Evolutionary conservation across 305 asterid genomes (phyloP), one percentile per base, ranked within the genome.

Genomic region (Fraxinus xanthoxyloides): DNA sequence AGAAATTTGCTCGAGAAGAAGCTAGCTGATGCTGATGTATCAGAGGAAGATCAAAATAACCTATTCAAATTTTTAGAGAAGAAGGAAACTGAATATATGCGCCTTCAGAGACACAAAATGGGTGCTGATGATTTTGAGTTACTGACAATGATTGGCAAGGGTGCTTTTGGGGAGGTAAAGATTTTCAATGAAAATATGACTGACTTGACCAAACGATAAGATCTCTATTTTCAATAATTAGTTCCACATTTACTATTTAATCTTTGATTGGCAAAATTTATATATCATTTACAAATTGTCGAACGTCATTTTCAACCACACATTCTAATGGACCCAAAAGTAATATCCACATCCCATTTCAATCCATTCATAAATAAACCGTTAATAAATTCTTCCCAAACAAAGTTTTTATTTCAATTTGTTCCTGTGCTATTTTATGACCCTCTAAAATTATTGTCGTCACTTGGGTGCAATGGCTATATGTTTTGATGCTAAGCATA

Each of bases 81-180:
- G 93, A 93, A 92, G 89, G 99, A 96, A 90, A 96, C 97, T 81
- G 99, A 96, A 88, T 96, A 94, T 81, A 96, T 96, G 99, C 98
- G 99, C 81, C 94, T 96, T 72, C 97, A 94, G 87, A 88, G 99
- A 88, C 99, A 93, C 86, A 96, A 94, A 90, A 94, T 92, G 97
- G 98, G 97, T 59, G 93, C 89, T 82, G 99, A 91, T 89, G 98
- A 96, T 83, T 95, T 95, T 89, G 99, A 96, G 88, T 86, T 96
- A 70, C 86, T 96, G 88, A 96, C 99, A 51, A 92, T 93, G 98
- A 96, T 96, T 77, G 99, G 99, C 79, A 96, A 96, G 86, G 98
- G 99, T 82, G 99, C 99, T 80, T 96, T 96, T 83, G 99, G 99
- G 40, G 99, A 96, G 99, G 99, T 96, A 91, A 81, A 81, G 56